Base-by-base conservation (phyloP, 768 basidiomycete species). In the Leccinum rimulosum region DNA sequence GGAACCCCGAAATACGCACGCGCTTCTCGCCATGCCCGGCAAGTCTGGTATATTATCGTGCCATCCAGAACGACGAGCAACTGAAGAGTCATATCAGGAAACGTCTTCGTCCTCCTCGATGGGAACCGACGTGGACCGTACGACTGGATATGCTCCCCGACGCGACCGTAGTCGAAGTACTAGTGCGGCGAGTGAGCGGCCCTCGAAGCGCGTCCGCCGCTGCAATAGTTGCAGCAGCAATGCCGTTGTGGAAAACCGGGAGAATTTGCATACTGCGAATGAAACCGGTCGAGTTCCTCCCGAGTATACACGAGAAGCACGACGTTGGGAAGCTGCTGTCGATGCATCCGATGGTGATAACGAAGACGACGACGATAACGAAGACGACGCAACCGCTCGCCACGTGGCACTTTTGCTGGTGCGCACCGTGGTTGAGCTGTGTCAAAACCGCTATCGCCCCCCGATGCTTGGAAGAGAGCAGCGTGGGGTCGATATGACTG, bases 171-270 rank as follows among this genome's bases (percentile, higher is more conserved):
- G 62, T 57, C 55, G 36, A 36, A 65, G 61, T 22, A 22, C 22
- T 22, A 22, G 22, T 33, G 55, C 56, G 73, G 71, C 64, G 50
- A 49, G 61, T 65, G 73, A 63, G 56, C 70, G 72, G 66, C 65
- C 60, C 4, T 47, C 33, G 66, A 73, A 73, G 69, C 73, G 72
- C 51, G 28, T 56, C 50, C 68, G 69, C 48, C 57, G 59, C n/a
- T 30, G 40, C 11, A 61, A 61, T 54, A 54, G 69, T 50, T 57
- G 59, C n/a, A 33, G 45, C 10, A 61, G 61, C 56, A 55, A 60
- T 59, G 53, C 60, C 28, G 31, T 62, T 61, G 63, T 57, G 50
- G 56, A 50, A 58, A 55, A 54, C 43, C 55, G 51, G 50, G 60
- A 55, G 38, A 53, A 55, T 28, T 50, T 50, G 31, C 19, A 28